Base-by-base conservation (phyloP, 1,284 basidiomycete genomes). In the Ustilago tritici region DNA sequence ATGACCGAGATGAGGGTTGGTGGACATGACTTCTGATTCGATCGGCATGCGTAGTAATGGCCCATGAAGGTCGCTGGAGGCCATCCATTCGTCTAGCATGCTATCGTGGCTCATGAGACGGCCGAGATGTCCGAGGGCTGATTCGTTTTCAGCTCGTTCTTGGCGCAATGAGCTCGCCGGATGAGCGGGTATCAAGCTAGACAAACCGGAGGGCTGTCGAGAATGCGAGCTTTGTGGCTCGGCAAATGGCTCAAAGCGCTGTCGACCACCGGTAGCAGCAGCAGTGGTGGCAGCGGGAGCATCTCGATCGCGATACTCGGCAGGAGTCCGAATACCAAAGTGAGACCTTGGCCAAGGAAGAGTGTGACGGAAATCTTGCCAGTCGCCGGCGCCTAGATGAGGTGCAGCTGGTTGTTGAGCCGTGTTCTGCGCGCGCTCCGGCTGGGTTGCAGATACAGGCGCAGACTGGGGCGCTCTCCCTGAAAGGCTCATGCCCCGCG, bases 81-180 rank as follows among this genome's bases (percentile, higher is more conserved):
- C 54, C 66, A 65, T 66, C 71, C 56, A 65, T 17, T 66, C 70
- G 50, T 73, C 70, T n/a, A 73, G 62, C 58, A 61, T 61, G 46
- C 52, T 69, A 55, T 76, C 74, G 58, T 66, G 62, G 43, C 46
- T 68, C 65, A 76, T 68, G 40, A 76, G 60, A 6, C 74, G 69
- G 46, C 74, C 65, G 9, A 76, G 69, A n/a, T 69, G 72, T 15
- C 69, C 63, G 56, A 76, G 68, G 4, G 73, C 68, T 31, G 68
- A 66, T 53, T 75, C 72, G 64, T 68, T 46, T 9, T 56, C 60
- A n/a, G 47, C 41, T 31, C 70, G 41, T 11, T 58, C 70, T 7
- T 46, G 62, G 36, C 55, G 59, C 38, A 46, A 17, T 23, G 60
- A 56, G n/a, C 19, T 17, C 23, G 23, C 23, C 2, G 50, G 49